These are phyloP conservation scores for Colletotrichum horii DNA, from an alignment of 2,329 filamentous ascomycete species.

Conservation along the genomic window DNA sequence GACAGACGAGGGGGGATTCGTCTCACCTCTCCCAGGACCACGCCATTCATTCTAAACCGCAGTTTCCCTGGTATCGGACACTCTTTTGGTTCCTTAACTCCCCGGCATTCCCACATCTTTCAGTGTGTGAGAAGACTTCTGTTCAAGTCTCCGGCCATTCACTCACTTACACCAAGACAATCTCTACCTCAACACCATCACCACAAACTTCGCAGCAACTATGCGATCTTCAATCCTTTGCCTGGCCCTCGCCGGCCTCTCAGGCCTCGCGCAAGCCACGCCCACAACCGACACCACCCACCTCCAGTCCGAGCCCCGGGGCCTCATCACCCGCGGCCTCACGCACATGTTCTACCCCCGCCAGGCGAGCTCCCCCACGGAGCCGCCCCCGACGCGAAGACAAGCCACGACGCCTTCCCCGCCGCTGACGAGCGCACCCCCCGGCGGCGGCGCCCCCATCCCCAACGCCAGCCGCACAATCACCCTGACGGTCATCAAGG, in stretches of 20 bases:
- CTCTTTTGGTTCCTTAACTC: not conserved
- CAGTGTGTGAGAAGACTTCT: not conserved
- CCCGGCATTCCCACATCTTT: not conserved
- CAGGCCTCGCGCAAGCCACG: not conserved
- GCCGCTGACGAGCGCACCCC: not conserved
- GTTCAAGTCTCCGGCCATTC: not conserved
- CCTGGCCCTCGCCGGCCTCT: slow-evolving; percentile 1
- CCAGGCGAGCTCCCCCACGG: not conserved
- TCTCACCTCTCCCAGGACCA: not conserved
- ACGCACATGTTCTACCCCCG: not conserved
- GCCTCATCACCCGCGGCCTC: not conserved
- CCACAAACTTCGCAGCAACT: not conserved
- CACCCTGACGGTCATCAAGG: not conserved
- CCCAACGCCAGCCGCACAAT: slow-evolving; percentile 6
- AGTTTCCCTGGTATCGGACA: not conserved
- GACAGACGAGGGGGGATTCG: not conserved
- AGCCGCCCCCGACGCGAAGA: not conserved
- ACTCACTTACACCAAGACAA: not conserved
- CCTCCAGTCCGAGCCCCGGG: not conserved
- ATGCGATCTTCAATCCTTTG: slow-evolving; percentile 9
- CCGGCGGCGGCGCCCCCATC: not conserved
- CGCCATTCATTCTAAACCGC: not conserved
- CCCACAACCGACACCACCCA: not conserved
- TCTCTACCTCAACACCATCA: not conserved
- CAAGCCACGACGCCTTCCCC: not conserved